A percentile compares a stretch with the other conserved stretches of the same genome.
Conservation (phyloP, 2,329 filamentous ascomycete species). For the Ilyonectria sp. region DNA sequence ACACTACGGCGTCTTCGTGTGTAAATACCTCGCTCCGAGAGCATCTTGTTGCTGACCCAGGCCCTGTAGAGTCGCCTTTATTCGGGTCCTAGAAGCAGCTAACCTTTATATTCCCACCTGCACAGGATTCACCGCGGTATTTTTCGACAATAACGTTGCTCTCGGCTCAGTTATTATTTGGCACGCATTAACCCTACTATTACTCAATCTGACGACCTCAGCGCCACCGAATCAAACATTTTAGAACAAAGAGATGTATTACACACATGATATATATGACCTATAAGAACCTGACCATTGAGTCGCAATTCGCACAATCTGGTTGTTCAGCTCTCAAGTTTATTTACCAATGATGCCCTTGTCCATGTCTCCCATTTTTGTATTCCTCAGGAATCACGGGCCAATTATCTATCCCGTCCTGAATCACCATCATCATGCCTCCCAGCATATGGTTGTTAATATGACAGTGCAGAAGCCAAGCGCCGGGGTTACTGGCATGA, state of each 20-base stretch:
- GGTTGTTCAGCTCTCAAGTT: not conserved
- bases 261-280: not conserved
- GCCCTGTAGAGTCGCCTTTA: no score
- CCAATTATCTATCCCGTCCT: conserved; percentile 63
- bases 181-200: no score
- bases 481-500: conserved; percentile 66
- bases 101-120: not conserved
- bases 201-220: no score
- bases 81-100: no score
- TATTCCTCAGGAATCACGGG: conserved; percentile 60
- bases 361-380: not conserved
- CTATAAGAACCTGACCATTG: not conserved
- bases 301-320: not conserved
- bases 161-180: no score
- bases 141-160: no score
- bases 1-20: no score
- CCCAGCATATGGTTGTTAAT: conserved; percentile 68
- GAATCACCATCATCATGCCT: conserved; percentile 69
- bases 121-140: no score
- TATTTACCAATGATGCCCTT: not conserved
- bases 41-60: no score
- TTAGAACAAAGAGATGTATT: not conserved
- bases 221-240: no score
- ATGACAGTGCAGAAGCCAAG: conserved; percentile 71
- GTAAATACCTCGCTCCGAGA: no score